Evolutionary conservation across 176 grass and related monocot species (phyloP), one percentile per base, ranked within the genome.

Genomic region (Eragrostis nindensis): DNA sequence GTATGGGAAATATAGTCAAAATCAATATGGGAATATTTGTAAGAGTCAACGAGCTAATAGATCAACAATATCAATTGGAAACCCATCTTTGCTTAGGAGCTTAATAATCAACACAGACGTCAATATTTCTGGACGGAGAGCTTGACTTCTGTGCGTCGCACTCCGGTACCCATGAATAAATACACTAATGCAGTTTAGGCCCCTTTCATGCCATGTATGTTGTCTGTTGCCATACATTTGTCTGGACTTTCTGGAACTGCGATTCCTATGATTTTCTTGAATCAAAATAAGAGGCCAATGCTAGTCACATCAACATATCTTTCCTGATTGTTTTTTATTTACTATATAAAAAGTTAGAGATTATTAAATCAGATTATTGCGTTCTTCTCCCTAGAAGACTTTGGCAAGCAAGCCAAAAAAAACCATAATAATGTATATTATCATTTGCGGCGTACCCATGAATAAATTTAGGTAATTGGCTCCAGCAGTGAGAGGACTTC

Each of bases 61-160:
- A n/a, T 68, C 39, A 61, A 24, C 40, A 76, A 61, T n/a, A 75
- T 75, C 36, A 36, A 60, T 25, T 8, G 45, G 4, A 17, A 13
- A 4, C 16, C 0, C 26, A 72, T 5, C 12, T 24, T 19, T 72
- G 4, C 5, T n/a, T 71, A 71, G 46, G 26, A 27, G 18, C 26
- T 49, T 71, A 32, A 27, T 29, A 62, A 11, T 63, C 61, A 63
- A 30, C 25, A 63, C 27, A 16, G 12, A 26, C 25, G 43, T 70
- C 68, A 30, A 63, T 19, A 18, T 7, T 13, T 62, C 17, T 63
- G 57, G 39, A 77, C 41, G 57, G 16, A 77, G 74, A 27, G 40
- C 19, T 64, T 77, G 75, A 64, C 75, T 64, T 77, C 9, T 77
- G 24, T 47, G 57, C 11, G 67, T 47, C 15, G 42, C 68, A 15